These are phyloP conservation scores for Cladosporium cucumerinum DNA, from an alignment of 2,329 filamentous ascomycete genomes.

Conservation along the genomic window DNA sequence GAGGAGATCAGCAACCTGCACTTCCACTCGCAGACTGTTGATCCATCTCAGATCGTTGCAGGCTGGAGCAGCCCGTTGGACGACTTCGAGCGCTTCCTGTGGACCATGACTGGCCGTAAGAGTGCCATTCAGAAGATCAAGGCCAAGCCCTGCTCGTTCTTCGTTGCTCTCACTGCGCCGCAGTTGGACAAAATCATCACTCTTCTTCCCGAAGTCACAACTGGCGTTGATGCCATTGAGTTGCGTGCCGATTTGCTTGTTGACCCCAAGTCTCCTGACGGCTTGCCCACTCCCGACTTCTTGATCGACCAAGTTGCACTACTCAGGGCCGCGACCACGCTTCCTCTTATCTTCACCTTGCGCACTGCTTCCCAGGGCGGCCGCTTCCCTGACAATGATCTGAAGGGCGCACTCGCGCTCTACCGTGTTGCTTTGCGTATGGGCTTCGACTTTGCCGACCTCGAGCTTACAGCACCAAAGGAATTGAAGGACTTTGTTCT, in stretches of 20 bases:
- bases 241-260: slow-evolving; percentile 86
- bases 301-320: slow-evolving; percentile 78
- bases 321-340: slow-evolving; percentile 65
- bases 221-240: slow-evolving; percentile 91
- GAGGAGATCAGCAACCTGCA: slow-evolving; percentile 90
- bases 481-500: slow-evolving; percentile 59
- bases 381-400: slow-evolving; percentile 75
- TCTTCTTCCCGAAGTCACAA: slow-evolving; percentile 67
- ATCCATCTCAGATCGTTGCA: slow-evolving; percentile 36
- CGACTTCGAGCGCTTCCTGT: slow-evolving; percentile 72
- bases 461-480: slow-evolving; percentile 83
- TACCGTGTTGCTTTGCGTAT: slow-evolving; percentile 77
- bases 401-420: slow-evolving; percentile 60
- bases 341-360: slow-evolving; percentile 90
- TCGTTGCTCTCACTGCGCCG: slow-evolving; percentile 84
- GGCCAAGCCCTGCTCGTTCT: slow-evolving; percentile 75
- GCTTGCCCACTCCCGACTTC: slow-evolving; percentile 66
- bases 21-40: slow-evolving; percentile 75
- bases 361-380: slow-evolving; percentile 84
- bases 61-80: slow-evolving; percentile 36
- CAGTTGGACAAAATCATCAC: slow-evolving; percentile 63
- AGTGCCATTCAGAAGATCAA: slow-evolving; percentile 56
- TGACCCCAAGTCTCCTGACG: slow-evolving; percentile 59
- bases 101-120: slow-evolving; percentile 61
- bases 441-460: slow-evolving; percentile 87